Percentiles rank a stretch among this genome's conserved stretches.
phyloP scores from a whole-genome alignment of 768 basidiomycete genomes.

The Hericium erinaceus region DNA sequence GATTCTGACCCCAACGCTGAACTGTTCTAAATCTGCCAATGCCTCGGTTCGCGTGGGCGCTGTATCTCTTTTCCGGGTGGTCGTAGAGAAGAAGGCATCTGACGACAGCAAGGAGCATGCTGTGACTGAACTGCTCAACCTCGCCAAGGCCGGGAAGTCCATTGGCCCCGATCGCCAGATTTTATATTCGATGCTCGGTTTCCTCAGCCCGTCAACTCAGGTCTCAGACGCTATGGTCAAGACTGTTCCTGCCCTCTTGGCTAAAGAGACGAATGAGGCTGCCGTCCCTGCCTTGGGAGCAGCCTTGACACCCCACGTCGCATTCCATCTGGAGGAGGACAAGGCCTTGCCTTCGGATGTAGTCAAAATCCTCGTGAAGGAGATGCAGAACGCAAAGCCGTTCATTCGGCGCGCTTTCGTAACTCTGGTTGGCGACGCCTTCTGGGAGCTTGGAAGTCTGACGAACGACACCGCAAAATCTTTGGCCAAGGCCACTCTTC shows the following conservation, averaged over 20 bases:
- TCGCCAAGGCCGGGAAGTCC: constrained; percentile 80
- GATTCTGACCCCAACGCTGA: constrained; percentile 49
- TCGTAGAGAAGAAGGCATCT: constrained; percentile 27
- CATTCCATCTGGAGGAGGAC: constrained; percentile 36
- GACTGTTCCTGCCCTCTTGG: constrained; percentile 33
- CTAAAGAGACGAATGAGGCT: constrained; percentile 74
- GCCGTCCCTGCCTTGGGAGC: constrained; percentile 45
- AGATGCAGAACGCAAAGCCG: constrained; percentile 63
- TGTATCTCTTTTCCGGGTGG: constrained; percentile 42
- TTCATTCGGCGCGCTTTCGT: constrained; percentile 53
- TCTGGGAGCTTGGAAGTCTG: constrained; percentile 39
- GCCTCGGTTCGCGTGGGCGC: constrained; percentile 47
- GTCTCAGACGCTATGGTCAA: constrained; percentile 40
- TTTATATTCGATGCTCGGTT: constrained; percentile 70
- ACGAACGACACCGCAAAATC: constrained; percentile 31
- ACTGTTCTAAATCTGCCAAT: constrained; percentile 70
- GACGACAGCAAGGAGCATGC: constrained; percentile 34
- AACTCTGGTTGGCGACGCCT: constrained; percentile 47
- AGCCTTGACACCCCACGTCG: constrained; percentile 52
- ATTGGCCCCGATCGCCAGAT: constrained; percentile 79
- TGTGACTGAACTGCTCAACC: constrained; percentile 56
- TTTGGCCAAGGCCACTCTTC: constrained; percentile 47
- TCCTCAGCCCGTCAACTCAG: constrained; percentile 36
- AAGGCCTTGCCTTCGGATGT: constrained; percentile 35
- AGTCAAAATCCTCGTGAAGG: constrained; percentile 49